Evolutionary conservation across 208 protist species (phyloP), one percentile per base, ranked within the genome.

Genomic region (Trypanosoma vivax): DNA sequence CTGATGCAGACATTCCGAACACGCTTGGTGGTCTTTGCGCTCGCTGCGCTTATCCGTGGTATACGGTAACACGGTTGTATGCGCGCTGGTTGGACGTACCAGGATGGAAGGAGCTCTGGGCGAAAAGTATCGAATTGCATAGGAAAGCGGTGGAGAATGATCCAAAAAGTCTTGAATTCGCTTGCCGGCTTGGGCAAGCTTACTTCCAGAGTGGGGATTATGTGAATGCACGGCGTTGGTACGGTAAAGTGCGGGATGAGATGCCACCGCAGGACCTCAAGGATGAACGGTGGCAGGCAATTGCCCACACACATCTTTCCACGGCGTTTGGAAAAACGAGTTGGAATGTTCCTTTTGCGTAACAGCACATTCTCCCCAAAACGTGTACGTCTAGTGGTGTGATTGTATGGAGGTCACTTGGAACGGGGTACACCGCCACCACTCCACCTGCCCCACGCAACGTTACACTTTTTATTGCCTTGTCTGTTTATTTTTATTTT

Each of bases 301-400:
- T 92, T 0, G 85, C 85, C 29, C 80, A 92, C 73, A 92, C 85
- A 33, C 67, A 86, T 50, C 72, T 92, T n/a, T 77, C 76, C 30
- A 88, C 79, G 6, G 54, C 78, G 13, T 89, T 92, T 53, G 39
- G 43, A 30, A 80, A 85, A 54, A 69, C 55, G 2, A 83, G 73
- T 49, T 91, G 83, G 83, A 91, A 91, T 41, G 72, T 91, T 48
- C 83, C 83, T 1, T 91, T 91, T 56, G 83, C 71, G 3, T 91
- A 79, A 39, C 0, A 33, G 9, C 13, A 5, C 5, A n/a, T 11
- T 65, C n/a, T n/a, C n/a, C n/a, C n/a, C n/a, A n/a, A 41, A 60
- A 37, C 47, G n/a, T 39, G 19, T 58, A n/a, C n/a, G n/a, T n/a
- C n/a, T n/a, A n/a, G n/a, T n/a, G n/a, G n/a, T n/a, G n/a, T n/a